phyloP scores from a whole-genome alignment of 2,329 filamentous ascomycete species.

The Trichoderma brevicompactum region DNA sequence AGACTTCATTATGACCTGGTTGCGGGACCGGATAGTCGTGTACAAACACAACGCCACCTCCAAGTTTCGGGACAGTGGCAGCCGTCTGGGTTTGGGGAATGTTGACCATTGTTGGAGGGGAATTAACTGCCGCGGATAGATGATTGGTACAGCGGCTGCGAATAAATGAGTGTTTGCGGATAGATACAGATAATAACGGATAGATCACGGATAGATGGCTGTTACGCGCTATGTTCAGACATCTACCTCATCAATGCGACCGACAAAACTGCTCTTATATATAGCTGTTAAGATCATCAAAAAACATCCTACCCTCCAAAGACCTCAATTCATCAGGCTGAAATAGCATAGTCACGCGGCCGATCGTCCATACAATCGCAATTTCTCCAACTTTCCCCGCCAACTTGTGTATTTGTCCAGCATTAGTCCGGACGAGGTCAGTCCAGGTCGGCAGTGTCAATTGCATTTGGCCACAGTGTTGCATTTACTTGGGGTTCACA shows the following conservation, averaged over 20 bases:
- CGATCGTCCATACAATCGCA: not conserved
- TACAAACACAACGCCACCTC: conserved; percentile 31
- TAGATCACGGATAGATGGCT: not conserved
- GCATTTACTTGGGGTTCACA: not conserved
- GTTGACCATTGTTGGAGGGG: conserved; percentile 3
- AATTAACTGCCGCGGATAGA: not conserved
- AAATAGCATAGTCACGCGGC: not conserved
- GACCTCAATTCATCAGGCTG: not conserved
- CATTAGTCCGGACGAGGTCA: conserved; percentile 15
- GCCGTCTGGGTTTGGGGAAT: conserved; percentile 32
- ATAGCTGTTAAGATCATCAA: not conserved
- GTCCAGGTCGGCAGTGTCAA: conserved; percentile 4
- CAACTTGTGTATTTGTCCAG: conserved; percentile 17
- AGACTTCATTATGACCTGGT: conserved; percentile 31
- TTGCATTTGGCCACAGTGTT: not conserved
- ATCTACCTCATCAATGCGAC: not conserved
- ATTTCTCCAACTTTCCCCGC: conserved; percentile 27
- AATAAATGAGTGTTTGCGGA: not conserved
- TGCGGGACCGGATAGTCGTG: conserved; percentile 32
- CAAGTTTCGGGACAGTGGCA: conserved; percentile 31
- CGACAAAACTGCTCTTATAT: not conserved
- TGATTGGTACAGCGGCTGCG: not conserved
- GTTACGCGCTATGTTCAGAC: not conserved
- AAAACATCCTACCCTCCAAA: not conserved
- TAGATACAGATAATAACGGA: not conserved